Evolutionary conservation across 23 red algal genomes (phyloP), one percentile per base, ranked within the genome.

Genomic region (Gracilaria gracilis): DNA sequence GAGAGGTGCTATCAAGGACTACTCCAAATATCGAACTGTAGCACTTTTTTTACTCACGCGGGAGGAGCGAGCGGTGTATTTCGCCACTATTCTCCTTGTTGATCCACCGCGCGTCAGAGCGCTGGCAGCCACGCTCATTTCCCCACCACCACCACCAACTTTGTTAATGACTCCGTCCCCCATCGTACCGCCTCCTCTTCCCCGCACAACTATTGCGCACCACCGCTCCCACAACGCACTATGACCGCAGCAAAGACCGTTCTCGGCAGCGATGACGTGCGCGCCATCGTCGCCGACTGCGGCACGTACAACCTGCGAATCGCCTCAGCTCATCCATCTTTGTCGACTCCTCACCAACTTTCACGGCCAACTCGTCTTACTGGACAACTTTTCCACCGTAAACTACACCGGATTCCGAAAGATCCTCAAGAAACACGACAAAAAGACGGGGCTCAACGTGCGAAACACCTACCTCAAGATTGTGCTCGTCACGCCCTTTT

Each of bases 361-460:
- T 23, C 94, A 94, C 36, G 97, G 76, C 48, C 79, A 95, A 17
- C 71, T 96, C 42, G 70, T 95, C 37, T 37, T 93, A 42, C 80
- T 99, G 57, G 93, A 96, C 40, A 96, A 96, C 65, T 99, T 92
- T 74, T 75, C 94, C 49, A 82, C 92, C 44, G 94, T 99, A 64
- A 99, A 99, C 77, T 99, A 99, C 73, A 88, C 93, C 23, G 97
- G 97, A n/a, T 99, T 99, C 55, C 81, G 94, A n/a, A 99, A 99
- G 81, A 95, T 95, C 48, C 91, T 99, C 38, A 99, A 99, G 62
- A 99, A 99, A 75, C 86, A 96, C 42, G 97, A 99, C 91, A 99
- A 99, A 83, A 99, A 99, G 85, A 96, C 88, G 23, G 90, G 93
- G 14, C 81, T 82, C 65, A 78, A 80, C 57, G 48, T 99, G 38